Evolutionary conservation across 768 basidiomycete species (phyloP).

Genomic region (Rhodotorula diobovata): DNA sequence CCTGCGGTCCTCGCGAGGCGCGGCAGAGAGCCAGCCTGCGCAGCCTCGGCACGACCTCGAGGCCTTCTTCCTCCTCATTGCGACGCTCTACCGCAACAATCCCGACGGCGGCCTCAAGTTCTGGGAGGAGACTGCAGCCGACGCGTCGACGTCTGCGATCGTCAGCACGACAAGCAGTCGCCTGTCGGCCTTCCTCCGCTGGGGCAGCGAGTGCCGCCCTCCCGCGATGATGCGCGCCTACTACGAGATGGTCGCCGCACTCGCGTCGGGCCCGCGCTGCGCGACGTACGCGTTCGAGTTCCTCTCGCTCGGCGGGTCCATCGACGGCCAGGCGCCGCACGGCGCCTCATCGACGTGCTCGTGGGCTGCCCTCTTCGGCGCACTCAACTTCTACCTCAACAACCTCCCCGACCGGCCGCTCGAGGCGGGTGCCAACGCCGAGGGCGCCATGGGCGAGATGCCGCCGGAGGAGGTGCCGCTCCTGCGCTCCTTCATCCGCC

Average conservation of each 20-base stretch:
- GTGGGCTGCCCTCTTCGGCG: conserved; percentile 70
- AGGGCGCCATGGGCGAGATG: conserved; percentile 39
- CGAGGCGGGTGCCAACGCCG: conserved; percentile 50
- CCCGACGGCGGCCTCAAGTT: conserved; percentile 75
- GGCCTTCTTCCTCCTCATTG: conserved; percentile 74
- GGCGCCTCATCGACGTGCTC: conserved; percentile 54
- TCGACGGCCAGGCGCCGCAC: conserved; percentile 1
- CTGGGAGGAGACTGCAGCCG: conserved; percentile 57
- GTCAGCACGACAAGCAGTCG: conserved; percentile 49
- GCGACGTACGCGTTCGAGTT: conserved; percentile 86
- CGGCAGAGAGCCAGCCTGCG: conserved; percentile 44
- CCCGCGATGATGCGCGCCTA: conserved; percentile 68
- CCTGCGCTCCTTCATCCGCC: conserved; percentile 72
- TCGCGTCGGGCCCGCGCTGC: conserved; percentile 76
- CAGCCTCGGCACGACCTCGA: conserved; percentile 76
- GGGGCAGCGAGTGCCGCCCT: conserved; percentile 76
- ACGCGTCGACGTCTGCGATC: neutral
- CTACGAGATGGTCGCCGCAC: conserved; percentile 81
- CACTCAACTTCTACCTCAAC: conserved; percentile 69
- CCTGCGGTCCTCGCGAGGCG: conserved; percentile 20
- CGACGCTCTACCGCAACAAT: conserved; percentile 68
- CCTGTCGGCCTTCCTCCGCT: conserved; percentile 73
- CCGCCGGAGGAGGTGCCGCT: conserved; percentile 69
- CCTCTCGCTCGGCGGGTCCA: conserved; percentile 56
- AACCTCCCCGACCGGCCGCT: conserved; percentile 54